Evolutionary conservation across 805 yeast species (phyloP), one percentile per base, ranked within the genome.

Genomic region (Hanseniaspora thailandica): DNA sequence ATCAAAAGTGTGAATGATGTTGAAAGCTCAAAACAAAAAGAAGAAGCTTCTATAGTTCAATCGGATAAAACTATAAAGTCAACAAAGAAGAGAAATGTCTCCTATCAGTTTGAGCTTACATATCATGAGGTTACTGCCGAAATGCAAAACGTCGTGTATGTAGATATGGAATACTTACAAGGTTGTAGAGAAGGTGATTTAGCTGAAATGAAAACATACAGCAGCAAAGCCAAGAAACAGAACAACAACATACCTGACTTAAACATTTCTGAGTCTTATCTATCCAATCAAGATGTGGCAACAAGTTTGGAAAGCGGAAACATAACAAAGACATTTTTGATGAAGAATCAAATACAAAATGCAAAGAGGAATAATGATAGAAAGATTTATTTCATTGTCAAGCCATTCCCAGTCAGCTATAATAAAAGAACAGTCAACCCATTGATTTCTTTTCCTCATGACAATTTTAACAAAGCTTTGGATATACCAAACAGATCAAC

Each of bases 141-240:
- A 70, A 75, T 0, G 77, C 81, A 1, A 41, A 81, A 80, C 35
- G 78, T 77, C 35, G 84, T 88, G 2, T 64, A 83, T 45, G 61
- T 88, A 1, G 89, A 86, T 61, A 66, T 80, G 19, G 61, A 70
- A 0, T 68, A 77, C 3, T 58, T 86, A 0, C 83, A 86, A 0
- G 84, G 82, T 0, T 76, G 85, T 1, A 70, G 71, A 52, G 79
- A 74, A n/a, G 96, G 95, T 17, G 86, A 84, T 61, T 66, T 86
- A 7, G 89, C 86, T 22, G 94, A 86, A 63, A 60, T 84, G 43
- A 76, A 71, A 57, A 73, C 81, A 30, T 71, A 75, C 28, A 70
- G 67, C 48, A 62, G 61, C 40, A 53, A 52, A 40, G 60, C 62
- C 12, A 62, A 44, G 19, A 23, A 41, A 15, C 45, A 25, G 7